phyloP scores from a whole-genome alignment of 2,329 filamentous ascomycete species.

The Talaromyces pinophilus region DNA sequence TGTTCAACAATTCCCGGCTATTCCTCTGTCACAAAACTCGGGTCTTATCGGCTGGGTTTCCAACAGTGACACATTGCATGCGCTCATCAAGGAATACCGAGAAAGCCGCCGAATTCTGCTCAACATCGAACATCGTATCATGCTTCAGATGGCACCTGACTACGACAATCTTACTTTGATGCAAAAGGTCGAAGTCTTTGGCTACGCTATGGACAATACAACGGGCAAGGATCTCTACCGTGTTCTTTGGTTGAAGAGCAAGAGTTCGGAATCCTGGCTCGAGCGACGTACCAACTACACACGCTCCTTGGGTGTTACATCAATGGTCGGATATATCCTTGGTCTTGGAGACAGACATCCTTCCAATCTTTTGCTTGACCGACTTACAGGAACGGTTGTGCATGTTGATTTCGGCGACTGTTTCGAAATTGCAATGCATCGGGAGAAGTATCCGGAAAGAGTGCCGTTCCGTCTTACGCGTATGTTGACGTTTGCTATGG shows the following conservation, averaged over 20 bases:
- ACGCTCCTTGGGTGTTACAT: constrained; percentile 95
- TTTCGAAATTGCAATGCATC: constrained; percentile 99
- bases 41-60: constrained; percentile 95
- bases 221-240: constrained; percentile 98
- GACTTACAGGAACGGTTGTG: constrained; percentile 92
- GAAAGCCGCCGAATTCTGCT: constrained; percentile 96
- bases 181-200: constrained; percentile 99
- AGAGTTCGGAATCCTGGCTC: constrained; percentile 96
- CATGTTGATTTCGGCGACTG: constrained; percentile 99
- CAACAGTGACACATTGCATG: constrained; percentile 95
- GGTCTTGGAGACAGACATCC: constrained; percentile 95
- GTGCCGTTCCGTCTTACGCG: constrained; percentile 96
- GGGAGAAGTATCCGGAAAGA: constrained; percentile 96
- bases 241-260: constrained; percentile 97
- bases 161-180: constrained; percentile 98
- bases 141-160: constrained; percentile 99
- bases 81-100: constrained; percentile 94
- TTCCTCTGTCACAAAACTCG: constrained; percentile 93
- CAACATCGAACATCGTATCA: constrained; percentile 99
- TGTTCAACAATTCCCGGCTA: constrained; percentile 95
- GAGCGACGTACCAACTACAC: constrained; percentile 99
- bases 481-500: constrained; percentile 99
- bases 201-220: constrained; percentile 97
- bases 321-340: constrained; percentile 99
- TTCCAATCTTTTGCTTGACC: constrained; percentile 96